phyloP scores from a whole-genome alignment of 2,329 filamentous ascomycete species.

The Thielaviopsis musarum region DNA sequence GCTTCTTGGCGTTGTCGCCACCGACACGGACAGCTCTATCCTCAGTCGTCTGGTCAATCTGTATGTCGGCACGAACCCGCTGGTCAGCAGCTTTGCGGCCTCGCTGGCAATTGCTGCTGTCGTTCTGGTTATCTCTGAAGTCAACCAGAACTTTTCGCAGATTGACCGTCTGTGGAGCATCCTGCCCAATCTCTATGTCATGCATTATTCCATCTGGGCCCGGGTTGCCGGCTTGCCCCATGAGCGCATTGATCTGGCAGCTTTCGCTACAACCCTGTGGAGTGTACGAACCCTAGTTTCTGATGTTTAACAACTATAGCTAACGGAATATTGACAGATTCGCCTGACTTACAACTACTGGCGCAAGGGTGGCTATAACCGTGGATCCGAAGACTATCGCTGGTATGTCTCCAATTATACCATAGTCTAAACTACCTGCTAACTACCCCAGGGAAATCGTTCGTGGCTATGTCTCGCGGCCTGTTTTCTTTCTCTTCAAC shows the following conservation, averaged over 20 bases:
- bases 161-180: conserved; percentile 88
- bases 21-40: conserved; percentile 19
- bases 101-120: conserved; percentile 54
- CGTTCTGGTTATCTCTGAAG: conserved; percentile 61
- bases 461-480: conserved; percentile 42
- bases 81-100: conserved; percentile 57
- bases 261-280: conserved; percentile 60
- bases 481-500: conserved; percentile 71
- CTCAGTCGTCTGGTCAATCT: conserved; percentile 43
- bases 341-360: conserved; percentile 94
- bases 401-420: conserved; percentile 32
- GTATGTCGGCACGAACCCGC: conserved; percentile 74
- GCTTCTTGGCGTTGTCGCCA: conserved; percentile 41
- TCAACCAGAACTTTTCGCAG: conserved; percentile 93
- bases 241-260: conserved; percentile 52
- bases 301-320: too few relatives aligned
- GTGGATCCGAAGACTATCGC: conserved; percentile 89
- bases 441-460: conserved; percentile 44
- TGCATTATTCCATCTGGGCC: conserved; percentile 73
- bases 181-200: conserved; percentile 70
- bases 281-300: conserved; percentile 53
- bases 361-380: conserved; percentile 77
- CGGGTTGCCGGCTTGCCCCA: conserved; percentile 56
- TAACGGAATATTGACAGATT: conserved; percentile 28
- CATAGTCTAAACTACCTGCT: conserved; percentile 13